A percentile compares a stretch with the other conserved stretches of the same genome.
phyloP scores from a whole-genome alignment of 805 yeast genomes.

The Candida vaughaniae region DNA sequence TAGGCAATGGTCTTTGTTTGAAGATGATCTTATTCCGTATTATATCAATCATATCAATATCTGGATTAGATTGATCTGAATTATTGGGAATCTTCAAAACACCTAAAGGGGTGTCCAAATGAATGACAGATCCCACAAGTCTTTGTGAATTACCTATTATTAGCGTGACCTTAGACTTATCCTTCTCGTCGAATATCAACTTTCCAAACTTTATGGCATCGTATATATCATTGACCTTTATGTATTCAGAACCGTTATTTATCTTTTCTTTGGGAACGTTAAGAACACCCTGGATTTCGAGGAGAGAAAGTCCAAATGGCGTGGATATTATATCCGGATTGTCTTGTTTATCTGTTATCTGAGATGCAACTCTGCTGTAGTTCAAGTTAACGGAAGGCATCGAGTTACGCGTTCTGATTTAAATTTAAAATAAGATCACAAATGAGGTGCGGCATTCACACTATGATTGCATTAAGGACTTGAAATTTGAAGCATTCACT shows the following conservation, averaged over 20 bases:
- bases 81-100: conserved; percentile 34
- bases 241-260: conserved; percentile 30
- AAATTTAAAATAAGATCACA: no score
- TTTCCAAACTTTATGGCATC: conserved; percentile 54
- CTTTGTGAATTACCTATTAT: conserved; percentile 71
- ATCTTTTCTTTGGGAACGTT: conserved; percentile 37
- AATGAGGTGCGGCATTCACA: no score
- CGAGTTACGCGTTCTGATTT: no score
- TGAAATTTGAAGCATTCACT: no score
- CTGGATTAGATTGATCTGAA: conserved; percentile 16
- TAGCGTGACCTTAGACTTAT: conserved; percentile 48
- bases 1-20: conserved; percentile 70
- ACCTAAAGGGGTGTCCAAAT: conserved; percentile 65
- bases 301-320: conserved; percentile 54
- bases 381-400: conserved; percentile 7
- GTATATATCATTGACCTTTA: conserved; percentile 29
- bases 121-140: conserved; percentile 58
- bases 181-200: conserved; percentile 43
- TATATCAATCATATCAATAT: conserved; percentile 57
- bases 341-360: background rate
- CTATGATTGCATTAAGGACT: no score
- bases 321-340: conserved; percentile 39
- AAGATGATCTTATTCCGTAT: conserved; percentile 60
- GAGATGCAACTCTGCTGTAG: background rate
- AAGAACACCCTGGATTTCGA: conserved; percentile 76